Conservation (phyloP, 352 stramenopile species). For the Globisporangium irregulare region DNA sequence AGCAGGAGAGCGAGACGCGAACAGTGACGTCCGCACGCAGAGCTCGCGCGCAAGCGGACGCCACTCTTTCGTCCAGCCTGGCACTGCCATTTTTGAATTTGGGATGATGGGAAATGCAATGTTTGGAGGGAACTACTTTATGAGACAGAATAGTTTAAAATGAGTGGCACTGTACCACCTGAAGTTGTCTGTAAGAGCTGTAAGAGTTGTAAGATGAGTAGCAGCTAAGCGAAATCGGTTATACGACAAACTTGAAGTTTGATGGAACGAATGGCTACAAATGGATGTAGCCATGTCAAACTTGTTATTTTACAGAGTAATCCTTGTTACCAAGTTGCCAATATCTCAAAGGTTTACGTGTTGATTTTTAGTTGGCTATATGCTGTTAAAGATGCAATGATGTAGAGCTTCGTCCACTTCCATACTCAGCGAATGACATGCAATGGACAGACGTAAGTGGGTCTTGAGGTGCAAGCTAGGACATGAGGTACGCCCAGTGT, state of each 20-base stretch:
- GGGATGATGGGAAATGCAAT: background rate
- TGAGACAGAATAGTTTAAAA: background rate
- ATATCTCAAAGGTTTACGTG: background rate
- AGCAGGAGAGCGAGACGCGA: background rate
- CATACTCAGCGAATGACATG: background rate
- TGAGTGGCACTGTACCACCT: background rate
- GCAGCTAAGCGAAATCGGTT: background rate
- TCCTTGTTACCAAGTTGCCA: background rate
- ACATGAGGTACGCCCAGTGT: background rate
- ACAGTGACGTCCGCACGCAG: slow-evolving; percentile 22
- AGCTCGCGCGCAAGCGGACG: slow-evolving; percentile 51
- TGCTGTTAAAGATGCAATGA: background rate
- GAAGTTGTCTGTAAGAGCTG: background rate
- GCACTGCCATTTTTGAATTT: slow-evolving; percentile 23
- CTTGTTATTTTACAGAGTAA: background rate
- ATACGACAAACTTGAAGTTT: background rate
- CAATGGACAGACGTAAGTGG: background rate
- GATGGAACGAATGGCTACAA: background rate
- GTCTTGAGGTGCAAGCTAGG: background rate
- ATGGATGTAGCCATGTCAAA: background rate
- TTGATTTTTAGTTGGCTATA: background rate
- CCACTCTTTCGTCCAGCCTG: slow-evolving; percentile 63
- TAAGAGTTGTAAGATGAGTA: background rate
- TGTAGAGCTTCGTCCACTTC: background rate
- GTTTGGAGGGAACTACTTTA: background rate